A percentile compares a stretch with the other conserved stretches of the same genome.
Evolutionary conservation across 2,329 filamentous ascomycete species (phyloP).

Genomic region (Pestalotiopsis sp.): DNA sequence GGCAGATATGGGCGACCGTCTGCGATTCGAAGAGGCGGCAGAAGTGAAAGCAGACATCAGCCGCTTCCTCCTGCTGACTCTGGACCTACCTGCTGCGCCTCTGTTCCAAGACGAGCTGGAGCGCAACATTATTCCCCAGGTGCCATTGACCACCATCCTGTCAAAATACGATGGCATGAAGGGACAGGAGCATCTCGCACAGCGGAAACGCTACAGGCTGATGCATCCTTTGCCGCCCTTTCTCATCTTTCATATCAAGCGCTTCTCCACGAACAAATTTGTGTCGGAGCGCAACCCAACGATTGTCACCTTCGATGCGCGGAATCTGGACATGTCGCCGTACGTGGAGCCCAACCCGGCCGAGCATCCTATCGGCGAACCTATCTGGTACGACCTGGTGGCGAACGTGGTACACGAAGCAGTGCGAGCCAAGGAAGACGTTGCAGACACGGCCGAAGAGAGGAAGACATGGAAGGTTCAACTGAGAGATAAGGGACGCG

Average conservation of each 20-base stretch:
- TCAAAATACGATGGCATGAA: slow-evolving; percentile 90
- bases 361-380: slow-evolving; percentile 72
- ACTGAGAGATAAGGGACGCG: slow-evolving; percentile 76
- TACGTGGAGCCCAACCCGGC: slow-evolving; percentile 88
- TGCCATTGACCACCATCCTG: slow-evolving; percentile 80
- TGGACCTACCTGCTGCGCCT: slow-evolving; percentile 88
- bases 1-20: slow-evolving; percentile 81
- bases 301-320: slow-evolving; percentile 92
- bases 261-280: slow-evolving; percentile 96
- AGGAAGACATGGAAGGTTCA: slow-evolving; percentile 93
- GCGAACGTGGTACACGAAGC: slow-evolving; percentile 92
- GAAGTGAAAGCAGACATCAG: slow-evolving; percentile 75
- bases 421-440: slow-evolving; percentile 76
- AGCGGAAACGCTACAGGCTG: slow-evolving; percentile 86
- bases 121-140: slow-evolving; percentile 94
- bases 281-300: slow-evolving; percentile 95
- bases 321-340: slow-evolving; percentile 81
- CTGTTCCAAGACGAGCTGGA: slow-evolving; percentile 95
- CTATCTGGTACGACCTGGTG: slow-evolving; percentile 92
- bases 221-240: slow-evolving; percentile 90
- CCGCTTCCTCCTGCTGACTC: slow-evolving; percentile 87
- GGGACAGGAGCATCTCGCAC: slow-evolving; percentile 85
- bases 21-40: slow-evolving; percentile 91
- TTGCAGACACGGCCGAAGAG: slow-evolving; percentile 87
- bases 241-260: slow-evolving; percentile 93